These are phyloP conservation scores for Fusarium sp. DNA, from an alignment of 2,329 filamentous ascomycete genomes.

Conservation along the genomic window DNA sequence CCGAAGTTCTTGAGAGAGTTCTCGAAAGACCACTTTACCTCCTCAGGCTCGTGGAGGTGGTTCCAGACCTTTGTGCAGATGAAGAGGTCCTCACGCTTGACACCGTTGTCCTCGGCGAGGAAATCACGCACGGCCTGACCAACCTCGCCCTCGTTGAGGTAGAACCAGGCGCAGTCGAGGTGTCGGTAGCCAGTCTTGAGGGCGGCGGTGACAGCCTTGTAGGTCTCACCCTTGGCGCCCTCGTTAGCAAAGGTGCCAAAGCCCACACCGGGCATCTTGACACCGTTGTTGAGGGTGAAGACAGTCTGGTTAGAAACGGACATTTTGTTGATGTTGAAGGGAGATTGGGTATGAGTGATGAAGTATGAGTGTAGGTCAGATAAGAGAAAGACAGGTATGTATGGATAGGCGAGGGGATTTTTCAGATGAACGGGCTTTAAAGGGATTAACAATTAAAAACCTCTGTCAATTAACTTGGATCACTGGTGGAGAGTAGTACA, in stretches of 20 bases:
- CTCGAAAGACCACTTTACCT: constrained; percentile 62
- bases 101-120: constrained; percentile 41
- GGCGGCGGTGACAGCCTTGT: constrained; percentile 56
- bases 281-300: constrained; percentile 63
- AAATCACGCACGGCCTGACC: constrained; percentile 57
- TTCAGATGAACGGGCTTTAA: constrained; percentile 26
- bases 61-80: constrained; percentile 73
- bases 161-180: constrained; percentile 62
- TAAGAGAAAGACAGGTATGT: neutral
- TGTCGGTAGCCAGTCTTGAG: constrained; percentile 59
- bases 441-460: constrained; percentile 17
- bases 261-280: constrained; percentile 71
- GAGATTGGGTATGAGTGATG: constrained; percentile 11
- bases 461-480: constrained; percentile 20
- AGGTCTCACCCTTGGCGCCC: constrained; percentile 54
- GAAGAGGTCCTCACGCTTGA: constrained; percentile 57
- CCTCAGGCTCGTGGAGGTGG: constrained; percentile 62
- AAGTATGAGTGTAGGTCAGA: constrained; percentile 16
- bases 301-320: constrained; percentile 48
- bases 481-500: constrained; percentile 17
- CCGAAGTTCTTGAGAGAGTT: constrained; percentile 62
- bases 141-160: constrained; percentile 59
- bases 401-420: constrained; percentile 1
- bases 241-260: constrained; percentile 77
- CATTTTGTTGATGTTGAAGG: constrained; percentile 28